Evolutionary conservation across 2,329 filamentous ascomycete genomes (phyloP).

Genomic region (Leptoxyphium fumago): DNA sequence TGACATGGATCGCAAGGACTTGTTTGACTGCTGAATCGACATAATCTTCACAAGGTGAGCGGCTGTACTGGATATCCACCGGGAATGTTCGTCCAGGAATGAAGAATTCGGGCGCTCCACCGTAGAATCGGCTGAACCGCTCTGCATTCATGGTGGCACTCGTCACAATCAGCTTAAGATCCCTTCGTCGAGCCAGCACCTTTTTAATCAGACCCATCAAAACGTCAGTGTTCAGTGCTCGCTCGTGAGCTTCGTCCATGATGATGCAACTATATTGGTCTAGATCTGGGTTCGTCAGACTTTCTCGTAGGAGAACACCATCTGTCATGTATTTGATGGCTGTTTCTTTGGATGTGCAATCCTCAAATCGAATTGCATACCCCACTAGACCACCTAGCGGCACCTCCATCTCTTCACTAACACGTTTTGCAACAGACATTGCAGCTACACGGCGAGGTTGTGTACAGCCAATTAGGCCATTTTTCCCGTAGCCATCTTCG

Average conservation of each 20-base stretch:
- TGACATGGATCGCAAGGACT: slow-evolving; percentile 88
- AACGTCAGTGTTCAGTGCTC: slow-evolving; percentile 91
- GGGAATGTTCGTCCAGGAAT: slow-evolving; percentile 95
- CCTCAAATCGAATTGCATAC: slow-evolving; percentile 96
- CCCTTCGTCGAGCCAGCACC: slow-evolving; percentile 72
- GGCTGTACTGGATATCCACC: slow-evolving; percentile 89
- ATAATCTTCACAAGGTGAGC: slow-evolving; percentile 92
- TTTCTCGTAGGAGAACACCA: slow-evolving; percentile 84
- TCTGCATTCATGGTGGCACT: slow-evolving; percentile 98
- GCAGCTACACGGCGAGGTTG: slow-evolving; percentile 92
- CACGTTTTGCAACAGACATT: slow-evolving; percentile 97
- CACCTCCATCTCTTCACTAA: slow-evolving; percentile 96
- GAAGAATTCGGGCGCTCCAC: slow-evolving; percentile 87
- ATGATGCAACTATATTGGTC: slow-evolving; percentile 97
- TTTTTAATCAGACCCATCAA: slow-evolving; percentile 97
- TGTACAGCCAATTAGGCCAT: slow-evolving; percentile 88
- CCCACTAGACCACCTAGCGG: slow-evolving; percentile 76
- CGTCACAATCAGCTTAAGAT: slow-evolving; percentile 92
- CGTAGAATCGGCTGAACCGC: slow-evolving; percentile 89
- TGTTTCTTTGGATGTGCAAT: slow-evolving; percentile 91
- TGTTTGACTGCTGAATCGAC: slow-evolving; percentile 95
- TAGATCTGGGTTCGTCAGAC: slow-evolving; percentile 77
- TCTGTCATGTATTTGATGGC: slow-evolving; percentile 99
- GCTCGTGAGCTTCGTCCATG: slow-evolving; percentile 98
- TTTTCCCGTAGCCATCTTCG: slow-evolving; percentile 82